Conservation (phyloP, 306 rosid genomes). For the Delonix regia region DNA sequence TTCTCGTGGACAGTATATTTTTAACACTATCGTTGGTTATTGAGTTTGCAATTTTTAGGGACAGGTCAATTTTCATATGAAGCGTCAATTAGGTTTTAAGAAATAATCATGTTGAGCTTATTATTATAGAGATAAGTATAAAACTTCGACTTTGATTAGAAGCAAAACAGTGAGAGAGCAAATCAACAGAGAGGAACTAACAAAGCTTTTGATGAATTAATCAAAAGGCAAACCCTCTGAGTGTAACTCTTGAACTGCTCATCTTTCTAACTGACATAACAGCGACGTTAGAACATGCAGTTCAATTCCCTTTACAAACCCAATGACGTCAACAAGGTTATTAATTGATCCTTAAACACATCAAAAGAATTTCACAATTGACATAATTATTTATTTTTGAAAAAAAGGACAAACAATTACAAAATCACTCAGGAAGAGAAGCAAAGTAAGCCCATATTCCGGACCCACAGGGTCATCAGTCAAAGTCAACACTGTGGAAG, state of each 20-base stretch:
- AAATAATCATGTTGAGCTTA: conserved; percentile 14
- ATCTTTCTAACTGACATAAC: conserved; percentile 43
- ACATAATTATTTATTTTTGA: background rate
- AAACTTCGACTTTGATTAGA: conserved; percentile 39
- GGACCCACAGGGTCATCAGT: conserved; percentile 29
- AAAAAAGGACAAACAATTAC: background rate
- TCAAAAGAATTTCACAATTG: conserved; percentile 34
- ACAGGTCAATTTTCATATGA: background rate
- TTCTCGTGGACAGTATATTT: background rate
- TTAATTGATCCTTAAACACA: conserved; percentile 30
- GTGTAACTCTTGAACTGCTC: conserved; percentile 39
- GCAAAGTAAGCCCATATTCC: background rate
- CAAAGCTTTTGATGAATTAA: conserved; percentile 11
- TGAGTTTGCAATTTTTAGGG: background rate
- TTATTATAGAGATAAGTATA: background rate
- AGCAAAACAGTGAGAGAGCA: conserved; percentile 34
- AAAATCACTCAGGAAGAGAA: background rate
- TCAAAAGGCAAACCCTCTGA: conserved; percentile 31
- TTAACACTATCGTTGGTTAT: background rate
- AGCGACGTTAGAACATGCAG: conserved; percentile 32
- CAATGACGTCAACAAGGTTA: conserved; percentile 15
- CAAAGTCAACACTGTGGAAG: conserved; percentile 76
- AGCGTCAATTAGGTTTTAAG: background rate
- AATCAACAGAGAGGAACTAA: background rate
- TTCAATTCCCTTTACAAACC: conserved; percentile 12